Evolutionary conservation across 2,329 filamentous ascomycete genomes (phyloP), one percentile per base, ranked within the genome.

Genomic region (Niveomyces coronatus): DNA sequence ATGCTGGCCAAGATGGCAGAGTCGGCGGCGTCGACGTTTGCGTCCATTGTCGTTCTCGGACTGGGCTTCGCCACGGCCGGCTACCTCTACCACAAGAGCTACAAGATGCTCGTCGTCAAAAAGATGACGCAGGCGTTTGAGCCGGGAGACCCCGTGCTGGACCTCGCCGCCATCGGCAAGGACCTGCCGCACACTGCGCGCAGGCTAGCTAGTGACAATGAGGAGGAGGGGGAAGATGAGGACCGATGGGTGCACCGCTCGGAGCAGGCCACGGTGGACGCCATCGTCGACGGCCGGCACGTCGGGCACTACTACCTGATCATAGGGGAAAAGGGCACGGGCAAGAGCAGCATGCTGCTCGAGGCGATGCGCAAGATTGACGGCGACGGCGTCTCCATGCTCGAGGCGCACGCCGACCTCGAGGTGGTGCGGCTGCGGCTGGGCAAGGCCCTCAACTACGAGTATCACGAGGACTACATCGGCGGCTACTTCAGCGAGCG

Each of bases 391-490:
- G 81, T 89, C 31, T 82, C 88, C 48, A 94, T 98, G 85, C 85
- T 96, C 52, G 91, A 98, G 61, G 88, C 89, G 1, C 91, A 98
- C 59, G 82, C 87, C 5, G 88, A 98, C 57, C 73, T 88, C 1
- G 91, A 98, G 53, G 94, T 98, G 42, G 94, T 98, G 57, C 82
- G 91, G 14, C 82, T 95, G 30, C 76, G 91, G 4, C 72, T 98
- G 4, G 91, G 91, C 18, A 95, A 94, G 56, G 86, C 88, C 2
- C 69, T 98, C 28, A 88, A 98, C 57, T 98, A 88, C 56, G 91
- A 98, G 55, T 98, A 84, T 51, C 86, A 96, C 54, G 91, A 96
- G 63, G 91, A 98, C 64, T 95, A 94, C 53, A 95, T 98, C 45
- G 91, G 91, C 31, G 85, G 85, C 5, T 82, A 98, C 43, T 98